Evolutionary conservation across 306 rosid species (phyloP).

Genomic region (Fragaria vesca): DNA sequence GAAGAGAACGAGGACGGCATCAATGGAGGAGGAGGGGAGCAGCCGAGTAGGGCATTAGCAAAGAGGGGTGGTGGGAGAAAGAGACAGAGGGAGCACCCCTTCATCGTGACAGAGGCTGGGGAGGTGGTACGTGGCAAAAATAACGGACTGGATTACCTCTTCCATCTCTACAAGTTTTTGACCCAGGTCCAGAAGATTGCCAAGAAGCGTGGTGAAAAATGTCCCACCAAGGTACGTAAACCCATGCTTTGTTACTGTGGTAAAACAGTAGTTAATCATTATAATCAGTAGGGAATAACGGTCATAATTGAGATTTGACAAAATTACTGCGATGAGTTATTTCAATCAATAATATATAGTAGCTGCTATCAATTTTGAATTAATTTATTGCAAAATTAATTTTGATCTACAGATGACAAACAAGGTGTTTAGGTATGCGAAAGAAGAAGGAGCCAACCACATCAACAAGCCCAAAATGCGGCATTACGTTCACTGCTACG

Average conservation of each 20-base stretch:
- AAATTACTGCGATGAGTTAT: too few relatives aligned
- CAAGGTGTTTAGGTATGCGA: conserved; percentile 81
- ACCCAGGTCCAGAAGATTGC: conserved; percentile 84
- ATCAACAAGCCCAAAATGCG: conserved; percentile 97
- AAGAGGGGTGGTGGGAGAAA: conserved; percentile 24
- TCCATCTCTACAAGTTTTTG: conserved; percentile 85
- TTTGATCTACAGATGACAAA: conserved; percentile 58
- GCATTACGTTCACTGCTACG: conserved; percentile 93
- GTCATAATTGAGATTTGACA: too few relatives aligned
- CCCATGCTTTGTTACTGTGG: background rate
- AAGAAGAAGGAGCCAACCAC: conserved; percentile 87
- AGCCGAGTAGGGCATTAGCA: background rate
- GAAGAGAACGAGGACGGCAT: conserved; percentile 13
- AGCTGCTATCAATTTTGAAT: background rate
- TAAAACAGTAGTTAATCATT: conserved; percentile 5
- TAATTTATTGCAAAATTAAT: too few relatives aligned
- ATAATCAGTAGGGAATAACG: background rate
- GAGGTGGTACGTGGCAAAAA: conserved; percentile 99
- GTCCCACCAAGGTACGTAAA: conserved; percentile 82
- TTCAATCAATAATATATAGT: background rate
- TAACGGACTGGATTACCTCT: conserved; percentile 92
- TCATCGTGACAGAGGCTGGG: conserved; percentile 95
- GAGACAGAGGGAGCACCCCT: conserved; percentile 89
- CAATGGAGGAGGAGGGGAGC: background rate
- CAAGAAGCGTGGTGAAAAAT: conserved; percentile 90